A percentile compares a stretch with the other conserved stretches of the same genome.
These are phyloP conservation scores for Pythium dissimile DNA, from an alignment of 352 stramenopile species.

Conservation along the genomic window DNA sequence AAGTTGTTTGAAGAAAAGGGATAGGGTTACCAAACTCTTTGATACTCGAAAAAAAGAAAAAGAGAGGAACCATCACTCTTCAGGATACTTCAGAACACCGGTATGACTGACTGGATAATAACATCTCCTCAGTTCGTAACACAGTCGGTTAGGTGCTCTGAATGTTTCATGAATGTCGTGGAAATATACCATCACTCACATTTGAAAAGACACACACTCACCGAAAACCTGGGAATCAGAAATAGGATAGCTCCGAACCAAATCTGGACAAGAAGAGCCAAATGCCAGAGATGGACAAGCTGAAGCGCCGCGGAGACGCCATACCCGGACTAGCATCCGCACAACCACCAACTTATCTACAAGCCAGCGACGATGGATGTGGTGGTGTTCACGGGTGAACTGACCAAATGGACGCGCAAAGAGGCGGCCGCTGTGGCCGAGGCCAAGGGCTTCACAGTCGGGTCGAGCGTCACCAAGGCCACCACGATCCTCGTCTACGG, in stretches of 20 bases:
- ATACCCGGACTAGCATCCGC: constrained; percentile 2
- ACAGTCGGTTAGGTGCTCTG: no score
- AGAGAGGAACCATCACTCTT: no score
- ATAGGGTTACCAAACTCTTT: constrained; percentile 1
- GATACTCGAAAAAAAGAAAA: constrained; percentile 6
- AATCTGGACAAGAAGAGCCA: background rate
- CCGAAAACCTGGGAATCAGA: background rate
- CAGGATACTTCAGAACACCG: background rate
- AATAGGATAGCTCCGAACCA: no score
- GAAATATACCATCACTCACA: background rate
- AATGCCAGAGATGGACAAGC: background rate
- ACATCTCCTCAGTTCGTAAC: no score
- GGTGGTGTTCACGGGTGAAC: constrained; percentile 55
- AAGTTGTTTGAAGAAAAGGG: background rate
- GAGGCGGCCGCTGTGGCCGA: constrained; percentile 32
- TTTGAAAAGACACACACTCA: background rate
- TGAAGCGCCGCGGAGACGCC: background rate
- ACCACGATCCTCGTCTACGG: constrained; percentile 53
- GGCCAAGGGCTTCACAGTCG: constrained; percentile 34
- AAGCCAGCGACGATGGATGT: constrained; percentile 12
- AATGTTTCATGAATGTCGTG: background rate
- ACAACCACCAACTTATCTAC: background rate
- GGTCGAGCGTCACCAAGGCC: constrained; percentile 28
- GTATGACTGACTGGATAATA: no score
- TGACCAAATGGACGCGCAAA: constrained; percentile 41